Base-by-base conservation (phyloP, 2,329 filamentous ascomycete species). In the Aspergillus novofumigatus region DNA sequence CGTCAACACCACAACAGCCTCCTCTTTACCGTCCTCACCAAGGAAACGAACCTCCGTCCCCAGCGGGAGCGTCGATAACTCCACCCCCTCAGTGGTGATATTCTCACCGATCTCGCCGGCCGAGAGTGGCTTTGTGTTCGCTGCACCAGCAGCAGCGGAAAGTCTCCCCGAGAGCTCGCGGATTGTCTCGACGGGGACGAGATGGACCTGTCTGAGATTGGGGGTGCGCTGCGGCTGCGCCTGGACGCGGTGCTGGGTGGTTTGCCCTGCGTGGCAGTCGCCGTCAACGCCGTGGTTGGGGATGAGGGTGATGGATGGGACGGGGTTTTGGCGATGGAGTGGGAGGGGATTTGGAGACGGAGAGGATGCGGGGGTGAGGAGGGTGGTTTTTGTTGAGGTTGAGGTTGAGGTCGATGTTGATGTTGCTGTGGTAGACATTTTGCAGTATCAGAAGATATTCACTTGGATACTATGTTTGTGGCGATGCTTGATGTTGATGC, bases 141-240 rank as follows among this genome's bases (percentile, higher is more conserved):
- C 29, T 9, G 29, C 29, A 9, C 29, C 29, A 1, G 29, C 29
- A 4, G 9, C 29, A 32, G 29, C 32, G 1, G 47, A 11, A 4
- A 53, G 1, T 10, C 23, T 51, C 2, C 29, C 21, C 9, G 52
- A 59, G 17, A 55, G 20, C 11, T 51, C 35, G 4, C 35, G 23
- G 14, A 55, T 41, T 8, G 29, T 51, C 35, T 55, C 53, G 8
- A 41, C 51, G 48, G 53, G 25, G 41, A 55, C 49, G 14, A 55
- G 53, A 11, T 55, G 53, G 1, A 52, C 38, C 25, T 52, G 51
- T 23, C 51, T 21, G 23, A 52, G 38, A 20, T 52, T 52, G 1
- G 29, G 29, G 20, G 14, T 17, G 3, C n/a, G 14, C 4, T 32
- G 28, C 2, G 32, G 20, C 2, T 32, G 28, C 2, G 32, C 20